phyloP scores from a whole-genome alignment of 176 grass and related monocot species.

The Secale cereale region DNA sequence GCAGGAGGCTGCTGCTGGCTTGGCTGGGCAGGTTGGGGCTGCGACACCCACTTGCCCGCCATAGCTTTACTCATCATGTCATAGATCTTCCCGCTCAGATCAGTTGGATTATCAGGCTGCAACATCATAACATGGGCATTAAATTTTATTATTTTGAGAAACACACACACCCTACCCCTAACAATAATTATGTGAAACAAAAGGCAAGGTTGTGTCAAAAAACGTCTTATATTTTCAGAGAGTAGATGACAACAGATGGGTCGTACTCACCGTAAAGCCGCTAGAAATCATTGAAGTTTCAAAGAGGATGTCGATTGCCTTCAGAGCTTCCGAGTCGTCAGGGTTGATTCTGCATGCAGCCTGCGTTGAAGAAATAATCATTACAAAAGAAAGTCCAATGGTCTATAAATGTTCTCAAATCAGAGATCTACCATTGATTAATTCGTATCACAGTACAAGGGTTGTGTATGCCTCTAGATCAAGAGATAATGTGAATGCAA shows the following conservation, averaged over 20 bases:
- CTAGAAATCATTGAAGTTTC: conserved; percentile 96
- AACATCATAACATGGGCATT: neutral
- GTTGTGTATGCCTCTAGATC: neutral
- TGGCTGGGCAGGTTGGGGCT: conserved; percentile 1
- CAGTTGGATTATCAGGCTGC: conserved; percentile 78
- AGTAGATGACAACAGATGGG: neutral
- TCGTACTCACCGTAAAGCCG: conserved; percentile 77
- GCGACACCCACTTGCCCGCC: conserved; percentile 47
- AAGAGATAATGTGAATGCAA: neutral
- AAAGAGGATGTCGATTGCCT: conserved; percentile 81
- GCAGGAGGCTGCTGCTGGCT: neutral
- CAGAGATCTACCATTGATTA: neutral
- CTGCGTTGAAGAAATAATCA: conserved; percentile 39
- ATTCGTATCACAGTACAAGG: neutral
- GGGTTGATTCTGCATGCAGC: conserved; percentile 60
- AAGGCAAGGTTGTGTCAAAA: neutral
- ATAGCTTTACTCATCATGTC: conserved; percentile 84
- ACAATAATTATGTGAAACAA: neutral
- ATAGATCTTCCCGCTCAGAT: conserved; percentile 86
- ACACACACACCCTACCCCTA: neutral
- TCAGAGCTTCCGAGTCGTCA: conserved; percentile 80
- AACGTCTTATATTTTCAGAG: too few species aligned
- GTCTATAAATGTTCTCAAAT: neutral
- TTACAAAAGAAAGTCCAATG: neutral
- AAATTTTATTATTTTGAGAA: neutral